These are phyloP conservation scores for Curvularia eragrostidis DNA, from an alignment of 2,329 filamentous ascomycete genomes.

Conservation along the genomic window DNA sequence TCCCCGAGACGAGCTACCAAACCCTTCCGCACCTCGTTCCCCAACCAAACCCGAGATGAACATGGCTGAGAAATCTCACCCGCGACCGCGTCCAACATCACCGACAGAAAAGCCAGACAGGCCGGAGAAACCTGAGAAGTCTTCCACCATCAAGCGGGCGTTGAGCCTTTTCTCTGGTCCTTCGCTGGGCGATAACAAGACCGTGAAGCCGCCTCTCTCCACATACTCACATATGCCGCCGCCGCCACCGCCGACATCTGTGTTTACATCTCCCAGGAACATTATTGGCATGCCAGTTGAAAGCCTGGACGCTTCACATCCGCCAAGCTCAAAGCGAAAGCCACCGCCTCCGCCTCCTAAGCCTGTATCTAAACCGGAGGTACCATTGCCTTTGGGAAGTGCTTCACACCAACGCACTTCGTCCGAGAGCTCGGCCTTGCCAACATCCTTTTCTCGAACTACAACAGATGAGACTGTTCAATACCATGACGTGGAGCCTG, in stretches of 20 bases:
- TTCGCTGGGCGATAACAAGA: constrained; percentile 2
- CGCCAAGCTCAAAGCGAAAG: constrained; percentile 24
- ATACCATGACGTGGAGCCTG: constrained; percentile 35
- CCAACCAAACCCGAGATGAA: constrained; percentile 20
- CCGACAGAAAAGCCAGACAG: constrained; percentile 20
- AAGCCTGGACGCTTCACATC: constrained; percentile 25
- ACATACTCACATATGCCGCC: constrained; percentile 35
- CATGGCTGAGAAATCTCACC: constrained; percentile 25
- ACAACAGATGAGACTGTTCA: constrained; percentile 18
- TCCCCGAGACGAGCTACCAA: constrained; percentile 14
- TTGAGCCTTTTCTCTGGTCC: constrained; percentile 20
- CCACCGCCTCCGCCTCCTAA: constrained; percentile 18
- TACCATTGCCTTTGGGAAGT: constrained; percentile 19
- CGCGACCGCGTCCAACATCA: constrained; percentile 20
- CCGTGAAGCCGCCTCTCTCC: constrained; percentile 15
- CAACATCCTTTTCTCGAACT: constrained; percentile 24
- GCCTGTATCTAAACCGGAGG: constrained; percentile 12
- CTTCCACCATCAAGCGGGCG: constrained; percentile 27
- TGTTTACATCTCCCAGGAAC: constrained; percentile 35
- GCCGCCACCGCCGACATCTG: constrained; percentile 36
- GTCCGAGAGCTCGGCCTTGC: constrained; percentile 35
- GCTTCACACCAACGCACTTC: constrained; percentile 20
- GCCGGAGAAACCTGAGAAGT: constrained; percentile 13
- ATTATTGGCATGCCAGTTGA: constrained; percentile 33
- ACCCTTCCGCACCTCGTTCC: constrained; percentile 16